Percentiles rank a stretch among this genome's conserved stretches.
Conservation (phyloP, 495 filamentous ascomycete genomes). For the Glarea lozoyensis region DNA sequence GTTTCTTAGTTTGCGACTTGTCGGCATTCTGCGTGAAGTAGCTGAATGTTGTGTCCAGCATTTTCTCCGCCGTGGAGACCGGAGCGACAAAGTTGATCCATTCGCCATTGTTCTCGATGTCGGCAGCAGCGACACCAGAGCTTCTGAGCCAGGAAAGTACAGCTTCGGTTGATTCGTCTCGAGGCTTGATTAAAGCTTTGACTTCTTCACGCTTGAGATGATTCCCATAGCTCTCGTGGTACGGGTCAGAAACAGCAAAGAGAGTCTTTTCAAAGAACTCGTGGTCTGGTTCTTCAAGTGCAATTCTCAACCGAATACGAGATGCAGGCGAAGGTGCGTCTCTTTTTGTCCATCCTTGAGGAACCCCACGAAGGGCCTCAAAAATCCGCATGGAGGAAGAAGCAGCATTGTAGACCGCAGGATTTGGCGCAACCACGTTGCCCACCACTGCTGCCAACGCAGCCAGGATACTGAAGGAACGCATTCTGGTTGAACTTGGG, state of each 20-base stretch:
- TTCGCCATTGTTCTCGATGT: constrained; percentile 32
- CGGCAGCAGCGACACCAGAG: constrained; percentile 23
- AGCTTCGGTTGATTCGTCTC: constrained; percentile 20
- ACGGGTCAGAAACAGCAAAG: constrained; percentile 45
- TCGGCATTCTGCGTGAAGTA: constrained; percentile 28
- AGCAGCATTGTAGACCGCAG: background rate
- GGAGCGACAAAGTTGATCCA: constrained; percentile 39
- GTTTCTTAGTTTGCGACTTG: constrained; percentile 12
- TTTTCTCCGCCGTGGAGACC: constrained; percentile 33
- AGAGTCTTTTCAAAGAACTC: constrained; percentile 44
- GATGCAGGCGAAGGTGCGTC: background rate
- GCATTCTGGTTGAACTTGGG: background rate
- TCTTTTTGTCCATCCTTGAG: constrained; percentile 11
- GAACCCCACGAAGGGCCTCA: constrained; percentile 4
- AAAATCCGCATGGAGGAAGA: constrained; percentile 2
- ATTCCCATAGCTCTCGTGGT: constrained; percentile 42
- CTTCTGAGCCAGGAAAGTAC: constrained; percentile 34
- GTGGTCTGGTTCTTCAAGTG: constrained; percentile 33
- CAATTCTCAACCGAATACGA: constrained; percentile 35
- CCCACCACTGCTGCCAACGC: background rate
- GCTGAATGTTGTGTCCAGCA: constrained; percentile 39
- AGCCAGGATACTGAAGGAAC: background rate
- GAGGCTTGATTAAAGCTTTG: constrained; percentile 31
- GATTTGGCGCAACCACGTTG: background rate
- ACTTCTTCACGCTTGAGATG: constrained; percentile 45